A percentile compares a stretch with the other conserved stretches of the same genome.
These are phyloP conservation scores for Citrus maxima DNA, from an alignment of 345 rosid species.

Conservation along the genomic window DNA sequence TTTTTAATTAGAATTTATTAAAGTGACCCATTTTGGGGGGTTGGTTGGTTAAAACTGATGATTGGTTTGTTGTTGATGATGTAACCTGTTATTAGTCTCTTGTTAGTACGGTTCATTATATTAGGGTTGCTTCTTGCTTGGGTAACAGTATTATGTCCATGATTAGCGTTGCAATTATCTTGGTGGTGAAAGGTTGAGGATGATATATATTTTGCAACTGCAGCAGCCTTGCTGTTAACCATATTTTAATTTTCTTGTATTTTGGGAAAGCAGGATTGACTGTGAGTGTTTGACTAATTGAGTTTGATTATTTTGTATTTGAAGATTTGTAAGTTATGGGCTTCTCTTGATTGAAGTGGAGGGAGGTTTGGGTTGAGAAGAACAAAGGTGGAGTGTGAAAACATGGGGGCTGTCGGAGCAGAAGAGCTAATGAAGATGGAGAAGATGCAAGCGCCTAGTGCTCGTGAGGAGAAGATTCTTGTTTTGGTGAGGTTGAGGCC, in stretches of 20 bases:
- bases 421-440: constrained; percentile 72
- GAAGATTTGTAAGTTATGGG: constrained; percentile 24
- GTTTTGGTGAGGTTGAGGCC: constrained; percentile 96
- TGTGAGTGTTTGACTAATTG: constrained; percentile 20
- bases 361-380: constrained; percentile 22
- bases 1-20: background rate
- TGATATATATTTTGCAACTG: constrained; percentile 31
- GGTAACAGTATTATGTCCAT: constrained; percentile 25
- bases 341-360: constrained; percentile 4
- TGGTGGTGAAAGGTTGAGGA: constrained; percentile 20
- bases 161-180: constrained; percentile 41
- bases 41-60: constrained; percentile 34
- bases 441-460: constrained; percentile 54
- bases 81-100: constrained; percentile 29
- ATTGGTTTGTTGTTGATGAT: constrained; percentile 37
- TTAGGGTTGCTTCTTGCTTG: constrained; percentile 47
- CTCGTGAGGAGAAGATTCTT: constrained; percentile 83
- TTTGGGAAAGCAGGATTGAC: constrained; percentile 32
- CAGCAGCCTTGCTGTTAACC: constrained; percentile 36
- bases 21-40: constrained; percentile 15
- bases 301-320: constrained; percentile 19
- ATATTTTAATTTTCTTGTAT: constrained; percentile 35
- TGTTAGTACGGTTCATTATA: constrained; percentile 33
- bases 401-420: constrained; percentile 78
- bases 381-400: constrained; percentile 20